Conservation (phyloP, 129 eudicot genomes). For the Helichrysum umbraculigerum region DNA sequence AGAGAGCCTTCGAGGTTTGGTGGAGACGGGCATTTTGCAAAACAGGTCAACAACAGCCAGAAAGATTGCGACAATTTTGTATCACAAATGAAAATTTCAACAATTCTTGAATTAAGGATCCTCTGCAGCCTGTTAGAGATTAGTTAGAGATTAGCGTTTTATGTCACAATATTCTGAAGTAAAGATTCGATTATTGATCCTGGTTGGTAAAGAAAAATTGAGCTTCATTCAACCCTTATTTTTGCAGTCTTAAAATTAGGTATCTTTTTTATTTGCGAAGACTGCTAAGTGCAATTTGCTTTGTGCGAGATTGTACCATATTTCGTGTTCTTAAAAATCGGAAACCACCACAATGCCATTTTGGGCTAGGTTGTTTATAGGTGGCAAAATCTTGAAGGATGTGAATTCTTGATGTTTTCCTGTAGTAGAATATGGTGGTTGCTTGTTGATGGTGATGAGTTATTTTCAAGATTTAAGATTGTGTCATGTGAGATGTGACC, state of each 20-base stretch:
- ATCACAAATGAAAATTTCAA: neutral
- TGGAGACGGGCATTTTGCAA: conserved; percentile 93
- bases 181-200: neutral
- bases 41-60: conserved; percentile 24
- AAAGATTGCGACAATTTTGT: neutral
- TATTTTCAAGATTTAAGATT: conserved; percentile 26
- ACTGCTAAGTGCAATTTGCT: neutral
- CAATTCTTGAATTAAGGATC: neutral
- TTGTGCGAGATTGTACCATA: neutral
- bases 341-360: neutral
- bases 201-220: neutral
- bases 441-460: conserved; percentile 28
- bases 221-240: neutral
- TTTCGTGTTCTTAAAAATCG: no score
- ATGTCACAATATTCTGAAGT: neutral
- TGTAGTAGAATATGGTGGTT: conserved; percentile 30
- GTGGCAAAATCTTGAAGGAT: conserved; percentile 17
- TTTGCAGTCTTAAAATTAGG: neutral
- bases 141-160: neutral
- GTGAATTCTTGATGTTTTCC: conserved; percentile 25
- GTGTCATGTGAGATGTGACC: conserved; percentile 36
- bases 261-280: neutral
- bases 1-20: conserved; percentile 91
- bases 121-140: neutral
- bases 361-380: neutral